A percentile compares a stretch with the other conserved stretches of the same genome.
Conservation (phyloP, 352 stramenopile genomes). For the Aphanomyces stellatus region DNA sequence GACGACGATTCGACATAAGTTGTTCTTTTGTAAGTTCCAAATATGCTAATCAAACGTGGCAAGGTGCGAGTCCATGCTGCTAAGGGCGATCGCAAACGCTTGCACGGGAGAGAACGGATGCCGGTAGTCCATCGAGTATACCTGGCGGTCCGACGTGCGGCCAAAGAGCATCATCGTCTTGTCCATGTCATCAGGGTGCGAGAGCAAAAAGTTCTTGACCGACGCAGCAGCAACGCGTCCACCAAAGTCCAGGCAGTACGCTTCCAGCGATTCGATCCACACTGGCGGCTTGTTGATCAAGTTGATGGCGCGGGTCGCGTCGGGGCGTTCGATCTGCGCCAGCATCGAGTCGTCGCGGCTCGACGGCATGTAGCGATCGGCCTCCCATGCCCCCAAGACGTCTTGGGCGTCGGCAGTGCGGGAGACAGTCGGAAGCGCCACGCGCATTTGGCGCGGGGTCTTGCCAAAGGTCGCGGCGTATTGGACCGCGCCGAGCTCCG, state of each 20-base stretch:
- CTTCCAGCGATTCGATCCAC: constrained; percentile 81
- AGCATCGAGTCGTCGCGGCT: constrained; percentile 77
- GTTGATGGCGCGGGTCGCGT: constrained; percentile 48
- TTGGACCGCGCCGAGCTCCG: constrained; percentile 74
- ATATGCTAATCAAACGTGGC: constrained; percentile 70
- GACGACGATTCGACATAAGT: not conserved
- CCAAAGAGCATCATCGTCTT: constrained; percentile 83
- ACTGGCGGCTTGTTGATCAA: constrained; percentile 83
- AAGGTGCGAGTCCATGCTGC: constrained; percentile 81
- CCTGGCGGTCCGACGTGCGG: constrained; percentile 73
- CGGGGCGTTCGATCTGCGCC: constrained; percentile 57
- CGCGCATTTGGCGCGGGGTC: constrained; percentile 77
- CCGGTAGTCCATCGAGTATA: constrained; percentile 85
- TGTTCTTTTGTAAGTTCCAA: not conserved
- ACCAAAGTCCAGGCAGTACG: constrained; percentile 80
- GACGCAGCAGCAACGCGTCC: constrained; percentile 60
- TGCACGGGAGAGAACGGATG: constrained; percentile 79
- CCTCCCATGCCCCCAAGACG: constrained; percentile 43
- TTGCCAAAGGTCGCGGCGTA: constrained; percentile 81
- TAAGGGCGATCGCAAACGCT: constrained; percentile 81
- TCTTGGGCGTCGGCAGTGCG: constrained; percentile 24
- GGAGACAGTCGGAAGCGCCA: constrained; percentile 51
- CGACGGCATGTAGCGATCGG: constrained; percentile 44
- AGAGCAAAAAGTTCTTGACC: constrained; percentile 86
- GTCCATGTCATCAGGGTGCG: constrained; percentile 76